Percentiles rank a stretch among this genome's conserved stretches.
Conservation (phyloP, 441 rosid genomes). For the Syzygium syzygioides region DNA sequence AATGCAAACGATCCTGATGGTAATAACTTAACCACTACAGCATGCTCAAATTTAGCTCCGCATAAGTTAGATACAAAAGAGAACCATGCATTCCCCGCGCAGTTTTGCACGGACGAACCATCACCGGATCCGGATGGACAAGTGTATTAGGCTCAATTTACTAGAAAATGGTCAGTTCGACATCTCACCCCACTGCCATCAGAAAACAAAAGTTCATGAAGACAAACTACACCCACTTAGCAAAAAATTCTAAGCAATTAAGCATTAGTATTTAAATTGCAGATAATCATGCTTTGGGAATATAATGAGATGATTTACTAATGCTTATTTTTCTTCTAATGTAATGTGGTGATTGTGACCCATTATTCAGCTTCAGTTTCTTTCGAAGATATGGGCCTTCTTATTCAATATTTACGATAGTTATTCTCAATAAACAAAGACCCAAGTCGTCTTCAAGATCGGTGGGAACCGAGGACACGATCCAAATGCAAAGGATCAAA, state of each 20-base stretch:
- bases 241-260: neutral
- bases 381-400: neutral
- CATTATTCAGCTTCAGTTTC: neutral
- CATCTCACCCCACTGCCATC: neutral
- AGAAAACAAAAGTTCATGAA: neutral
- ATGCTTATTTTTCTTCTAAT: neutral
- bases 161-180: neutral
- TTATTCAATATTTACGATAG: neutral
- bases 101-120: neutral
- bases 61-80: neutral
- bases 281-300: neutral
- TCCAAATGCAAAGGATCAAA: neutral
- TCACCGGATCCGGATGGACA: neutral
- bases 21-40: neutral
- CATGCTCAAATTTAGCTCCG: neutral
- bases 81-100: neutral
- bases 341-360: neutral
- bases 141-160: neutral
- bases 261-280: neutral
- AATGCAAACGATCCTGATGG: neutral
- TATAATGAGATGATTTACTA: neutral
- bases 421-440: neutral
- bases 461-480: neutral
- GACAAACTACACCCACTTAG: neutral
- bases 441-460: neutral